phyloP scores from a whole-genome alignment of 2,329 filamentous ascomycete genomes.

The Paracamarosporium sp. region DNA sequence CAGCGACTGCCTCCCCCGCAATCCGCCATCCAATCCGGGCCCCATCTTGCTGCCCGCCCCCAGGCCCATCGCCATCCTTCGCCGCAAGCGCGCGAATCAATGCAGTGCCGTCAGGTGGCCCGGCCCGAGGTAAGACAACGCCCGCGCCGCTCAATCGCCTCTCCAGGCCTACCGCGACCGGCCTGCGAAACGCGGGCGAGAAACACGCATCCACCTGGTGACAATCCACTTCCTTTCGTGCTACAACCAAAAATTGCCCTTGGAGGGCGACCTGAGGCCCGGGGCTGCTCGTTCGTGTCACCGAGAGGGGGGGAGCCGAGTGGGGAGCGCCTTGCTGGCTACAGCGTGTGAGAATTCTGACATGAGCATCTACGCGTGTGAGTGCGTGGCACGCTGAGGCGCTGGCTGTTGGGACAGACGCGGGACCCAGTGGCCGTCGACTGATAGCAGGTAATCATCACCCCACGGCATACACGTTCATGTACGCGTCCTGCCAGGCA shows the following conservation, averaged over 20 bases:
- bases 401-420: not conserved
- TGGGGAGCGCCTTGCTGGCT: not conserved
- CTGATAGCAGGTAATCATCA: not conserved
- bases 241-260: not conserved
- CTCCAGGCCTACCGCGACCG: not conserved
- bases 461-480: not conserved
- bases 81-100: slow-evolving; percentile 1
- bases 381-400: not conserved
- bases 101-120: not conserved
- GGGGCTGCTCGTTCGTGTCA: not conserved
- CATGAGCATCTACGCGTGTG: not conserved
- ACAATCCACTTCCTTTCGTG: not conserved
- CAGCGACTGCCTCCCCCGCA: not conserved
- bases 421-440: too few relatives aligned
- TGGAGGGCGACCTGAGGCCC: not conserved
- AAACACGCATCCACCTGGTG: not conserved
- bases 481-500: too few relatives aligned
- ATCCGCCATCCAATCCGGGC: not conserved
- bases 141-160: not conserved
- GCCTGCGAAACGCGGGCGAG: slow-evolving; percentile 5
- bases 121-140: slow-evolving; percentile 7
- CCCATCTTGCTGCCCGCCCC: not conserved
- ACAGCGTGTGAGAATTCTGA: not conserved
- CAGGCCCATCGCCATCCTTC: not conserved
- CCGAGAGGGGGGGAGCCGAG: too few relatives aligned